phyloP scores from a whole-genome alignment of 2,329 filamentous ascomycete genomes.

The Fusarium guadeloupense region DNA sequence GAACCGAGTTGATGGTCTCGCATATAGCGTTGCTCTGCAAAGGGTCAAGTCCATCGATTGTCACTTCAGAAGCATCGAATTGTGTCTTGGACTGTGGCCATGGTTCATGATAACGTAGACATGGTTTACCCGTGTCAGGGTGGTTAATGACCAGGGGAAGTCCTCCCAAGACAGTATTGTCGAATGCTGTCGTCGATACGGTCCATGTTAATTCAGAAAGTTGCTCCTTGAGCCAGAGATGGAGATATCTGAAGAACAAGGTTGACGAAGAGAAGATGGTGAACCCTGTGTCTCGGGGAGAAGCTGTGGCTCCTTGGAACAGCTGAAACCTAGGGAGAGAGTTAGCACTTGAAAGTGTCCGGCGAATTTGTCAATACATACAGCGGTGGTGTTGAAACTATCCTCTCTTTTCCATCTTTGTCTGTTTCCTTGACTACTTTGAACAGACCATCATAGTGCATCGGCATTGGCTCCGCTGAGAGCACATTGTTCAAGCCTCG shows the following conservation, averaged over 20 bases:
- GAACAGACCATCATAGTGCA: conserved; percentile 67
- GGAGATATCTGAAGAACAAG: conserved; percentile 58
- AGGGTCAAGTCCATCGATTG: conserved; percentile 50
- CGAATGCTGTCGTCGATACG: conserved; percentile 59
- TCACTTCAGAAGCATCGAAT: conserved; percentile 57
- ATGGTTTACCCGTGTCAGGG: conserved; percentile 56
- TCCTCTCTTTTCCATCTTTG: conserved; percentile 51
- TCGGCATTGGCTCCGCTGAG: conserved; percentile 64
- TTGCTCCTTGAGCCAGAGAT: conserved; percentile 47
- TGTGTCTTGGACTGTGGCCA: conserved; percentile 62
- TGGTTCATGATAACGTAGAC: conserved; percentile 64
- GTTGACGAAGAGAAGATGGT: conserved; percentile 64
- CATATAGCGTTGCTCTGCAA: conserved; percentile 50
- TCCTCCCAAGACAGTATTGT: conserved; percentile 52
- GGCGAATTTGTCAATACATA: conserved; percentile 35
- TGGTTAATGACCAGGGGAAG: conserved; percentile 58
- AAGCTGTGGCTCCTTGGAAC: conserved; percentile 57
- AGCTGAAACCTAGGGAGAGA: conserved; percentile 57
- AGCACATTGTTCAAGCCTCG: conserved; percentile 62
- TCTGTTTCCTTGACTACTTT: conserved; percentile 56
- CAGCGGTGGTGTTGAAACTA: conserved; percentile 55
- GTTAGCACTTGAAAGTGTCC: not conserved
- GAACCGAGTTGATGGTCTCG: conserved; percentile 51
- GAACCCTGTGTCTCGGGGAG: conserved; percentile 61
- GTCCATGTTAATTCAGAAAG: conserved; percentile 58